A percentile compares a stretch with the other conserved stretches of the same genome.
phyloP scores from a whole-genome alignment of 2,329 filamentous ascomycete species.

The Fusarium decemcellulare region DNA sequence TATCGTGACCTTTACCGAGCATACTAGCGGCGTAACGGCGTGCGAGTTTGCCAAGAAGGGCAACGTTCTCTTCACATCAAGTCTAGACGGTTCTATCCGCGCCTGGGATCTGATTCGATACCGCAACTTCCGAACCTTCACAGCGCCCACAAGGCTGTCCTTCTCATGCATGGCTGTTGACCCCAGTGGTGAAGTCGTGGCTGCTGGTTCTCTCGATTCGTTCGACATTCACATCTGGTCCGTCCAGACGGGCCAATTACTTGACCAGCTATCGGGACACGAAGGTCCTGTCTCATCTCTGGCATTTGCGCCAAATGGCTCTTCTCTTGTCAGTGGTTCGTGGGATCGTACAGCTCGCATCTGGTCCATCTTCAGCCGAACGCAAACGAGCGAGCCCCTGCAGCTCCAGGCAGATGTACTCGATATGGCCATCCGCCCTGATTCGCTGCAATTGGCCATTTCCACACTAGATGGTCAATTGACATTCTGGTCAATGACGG shows the following conservation, averaged over 20 bases:
- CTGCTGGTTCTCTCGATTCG: conserved; percentile 93
- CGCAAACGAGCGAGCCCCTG: conserved; percentile 94
- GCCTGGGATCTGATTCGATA: conserved; percentile 98
- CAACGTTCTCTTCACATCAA: conserved; percentile 95
- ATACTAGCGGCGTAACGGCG: conserved; percentile 92
- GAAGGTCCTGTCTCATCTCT: conserved; percentile 93
- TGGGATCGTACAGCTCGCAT: conserved; percentile 97
- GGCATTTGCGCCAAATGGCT: conserved; percentile 89
- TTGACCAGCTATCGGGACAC: conserved; percentile 92
- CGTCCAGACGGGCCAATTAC: conserved; percentile 94
- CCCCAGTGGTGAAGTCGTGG: conserved; percentile 95
- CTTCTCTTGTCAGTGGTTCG: conserved; percentile 88
- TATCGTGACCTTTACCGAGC: conserved; percentile 97
- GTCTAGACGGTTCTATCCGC: conserved; percentile 92
- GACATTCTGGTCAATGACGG: conserved; percentile 93
- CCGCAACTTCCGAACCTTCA: conserved; percentile 97
- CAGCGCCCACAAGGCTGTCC: conserved; percentile 89
- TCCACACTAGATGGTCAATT: conserved; percentile 95
- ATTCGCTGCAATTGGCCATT: conserved; percentile 91
- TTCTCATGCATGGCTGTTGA: conserved; percentile 98
- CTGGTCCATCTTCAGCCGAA: conserved; percentile 95
- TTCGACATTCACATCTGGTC: conserved; percentile 99
- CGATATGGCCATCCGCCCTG: conserved; percentile 87
- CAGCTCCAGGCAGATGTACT: conserved; percentile 94
- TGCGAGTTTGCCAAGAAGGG: conserved; percentile 96